Conservation (phyloP, 2,329 filamentous ascomycete species). For the Colletotrichum orbiculare region DNA sequence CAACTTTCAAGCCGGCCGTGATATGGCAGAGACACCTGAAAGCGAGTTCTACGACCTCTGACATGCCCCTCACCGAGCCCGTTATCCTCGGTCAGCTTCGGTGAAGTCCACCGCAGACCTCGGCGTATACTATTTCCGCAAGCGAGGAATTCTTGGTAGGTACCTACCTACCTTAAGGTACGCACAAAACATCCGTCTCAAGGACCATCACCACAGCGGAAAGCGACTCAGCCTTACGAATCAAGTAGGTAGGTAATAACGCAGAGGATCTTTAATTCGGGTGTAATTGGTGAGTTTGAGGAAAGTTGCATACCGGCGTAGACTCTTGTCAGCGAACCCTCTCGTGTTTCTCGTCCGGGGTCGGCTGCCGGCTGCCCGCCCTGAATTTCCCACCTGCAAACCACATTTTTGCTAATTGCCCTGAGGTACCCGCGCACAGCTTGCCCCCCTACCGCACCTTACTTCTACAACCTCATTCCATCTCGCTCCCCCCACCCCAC, state of each 20-base stretch:
- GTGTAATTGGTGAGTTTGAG: no score
- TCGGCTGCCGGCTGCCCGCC: conserved; percentile 18
- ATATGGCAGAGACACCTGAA: no score
- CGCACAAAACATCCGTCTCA: conserved; percentile 38
- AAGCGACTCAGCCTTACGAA: conserved; percentile 35
- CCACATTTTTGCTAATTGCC: conserved; percentile 37
- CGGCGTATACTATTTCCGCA: conserved; percentile 38
- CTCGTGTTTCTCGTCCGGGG: background rate
- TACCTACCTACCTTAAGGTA: background rate
- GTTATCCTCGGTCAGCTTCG: background rate
- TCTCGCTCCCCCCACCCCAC: conserved; percentile 45
- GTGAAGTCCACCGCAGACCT: conserved; percentile 18
- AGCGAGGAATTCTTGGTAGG: conserved; percentile 38
- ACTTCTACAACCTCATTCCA: conserved; percentile 44
- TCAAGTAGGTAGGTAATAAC: conserved; percentile 27
- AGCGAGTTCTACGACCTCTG: no score
- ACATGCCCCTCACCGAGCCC: background rate
- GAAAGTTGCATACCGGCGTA: background rate
- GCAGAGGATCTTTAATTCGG: conserved; percentile 16
- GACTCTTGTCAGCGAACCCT: background rate
- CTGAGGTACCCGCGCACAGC: conserved; percentile 34
- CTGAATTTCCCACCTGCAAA: conserved; percentile 31
- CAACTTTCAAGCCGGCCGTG: no score
- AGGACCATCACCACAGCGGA: conserved; percentile 28
- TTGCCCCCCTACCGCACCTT: conserved; percentile 36